These are phyloP conservation scores for Platismatia glauca DNA, from an alignment of 495 filamentous ascomycete genomes.

Conservation along the genomic window DNA sequence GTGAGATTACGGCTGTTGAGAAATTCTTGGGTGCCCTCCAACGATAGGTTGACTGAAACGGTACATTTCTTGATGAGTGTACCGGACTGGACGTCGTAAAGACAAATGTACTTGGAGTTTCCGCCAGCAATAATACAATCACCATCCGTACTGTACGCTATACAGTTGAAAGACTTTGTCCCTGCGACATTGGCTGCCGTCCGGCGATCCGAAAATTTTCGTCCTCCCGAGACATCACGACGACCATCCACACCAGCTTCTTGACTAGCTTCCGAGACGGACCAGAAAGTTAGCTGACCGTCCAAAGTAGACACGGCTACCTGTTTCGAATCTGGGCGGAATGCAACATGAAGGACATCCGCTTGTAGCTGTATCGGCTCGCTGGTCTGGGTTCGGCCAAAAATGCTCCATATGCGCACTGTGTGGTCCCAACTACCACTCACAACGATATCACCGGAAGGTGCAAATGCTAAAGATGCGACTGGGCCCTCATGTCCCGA, in stretches of 20 bases:
- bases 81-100: conserved; percentile 84
- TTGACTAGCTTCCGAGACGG: conserved; percentile 76
- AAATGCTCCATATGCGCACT: conserved; percentile 90
- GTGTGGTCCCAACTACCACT: conserved; percentile 95
- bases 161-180: conserved; percentile 79
- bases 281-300: conserved; percentile 93
- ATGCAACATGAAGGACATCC: conserved; percentile 77
- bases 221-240: conserved; percentile 85
- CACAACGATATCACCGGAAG: conserved; percentile 70
- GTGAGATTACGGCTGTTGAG: conserved; percentile 86
- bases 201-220: conserved; percentile 73
- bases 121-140: conserved; percentile 81
- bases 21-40: conserved; percentile 94
- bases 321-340: conserved; percentile 84
- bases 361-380: conserved; percentile 86
- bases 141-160: conserved; percentile 86
- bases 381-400: conserved; percentile 84
- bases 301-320: conserved; percentile 87
- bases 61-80: conserved; percentile 91
- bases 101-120: conserved; percentile 94
- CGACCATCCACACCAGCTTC: conserved; percentile 73
- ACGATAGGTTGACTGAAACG: conserved; percentile 82
- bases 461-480: conserved; percentile 75
- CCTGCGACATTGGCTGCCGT: conserved; percentile 84
- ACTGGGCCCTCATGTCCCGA: conserved; percentile 92